Evolutionary conservation across 306 rosid species (phyloP).

Genomic region (Prunus salicina): DNA sequence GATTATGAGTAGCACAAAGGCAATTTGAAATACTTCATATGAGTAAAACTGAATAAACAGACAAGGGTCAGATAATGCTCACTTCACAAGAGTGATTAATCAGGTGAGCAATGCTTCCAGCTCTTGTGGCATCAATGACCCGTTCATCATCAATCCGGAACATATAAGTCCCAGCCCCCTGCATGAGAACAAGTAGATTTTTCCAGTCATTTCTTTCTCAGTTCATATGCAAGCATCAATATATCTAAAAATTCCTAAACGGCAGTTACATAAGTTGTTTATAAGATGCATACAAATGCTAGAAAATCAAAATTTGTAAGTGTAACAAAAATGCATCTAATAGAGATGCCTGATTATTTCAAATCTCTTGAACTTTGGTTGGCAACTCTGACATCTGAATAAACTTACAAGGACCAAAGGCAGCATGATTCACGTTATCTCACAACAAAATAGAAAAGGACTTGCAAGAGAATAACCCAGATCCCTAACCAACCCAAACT

Average conservation of each 20-base stretch:
- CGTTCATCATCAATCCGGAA: constrained; percentile 93
- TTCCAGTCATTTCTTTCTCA: background rate
- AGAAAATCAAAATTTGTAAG: background rate
- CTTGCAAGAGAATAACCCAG: background rate
- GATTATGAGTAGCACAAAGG: constrained; percentile 12
- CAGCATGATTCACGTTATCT: too few species aligned
- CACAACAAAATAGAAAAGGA: too few species aligned
- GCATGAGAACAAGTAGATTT: constrained; percentile 36
- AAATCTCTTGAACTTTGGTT: background rate
- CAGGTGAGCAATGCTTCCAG: constrained; percentile 99
- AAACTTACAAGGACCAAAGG: too few species aligned
- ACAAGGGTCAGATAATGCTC: constrained; percentile 28
- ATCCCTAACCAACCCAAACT: background rate
- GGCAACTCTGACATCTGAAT: background rate
- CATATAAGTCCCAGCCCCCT: constrained; percentile 99
- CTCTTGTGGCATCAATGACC: constrained; percentile 97
- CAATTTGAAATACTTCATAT: constrained; percentile 11
- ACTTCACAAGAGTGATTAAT: constrained; percentile 98
- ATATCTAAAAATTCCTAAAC: background rate
- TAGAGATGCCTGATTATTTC: background rate
- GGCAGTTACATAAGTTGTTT: background rate
- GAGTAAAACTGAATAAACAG: constrained; percentile 12
- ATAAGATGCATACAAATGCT: background rate
- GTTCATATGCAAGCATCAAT: background rate
- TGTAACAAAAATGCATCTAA: background rate